Evolutionary conservation across 345 rosid species (phyloP).

Genomic region (Eucalyptus urophylla): DNA sequence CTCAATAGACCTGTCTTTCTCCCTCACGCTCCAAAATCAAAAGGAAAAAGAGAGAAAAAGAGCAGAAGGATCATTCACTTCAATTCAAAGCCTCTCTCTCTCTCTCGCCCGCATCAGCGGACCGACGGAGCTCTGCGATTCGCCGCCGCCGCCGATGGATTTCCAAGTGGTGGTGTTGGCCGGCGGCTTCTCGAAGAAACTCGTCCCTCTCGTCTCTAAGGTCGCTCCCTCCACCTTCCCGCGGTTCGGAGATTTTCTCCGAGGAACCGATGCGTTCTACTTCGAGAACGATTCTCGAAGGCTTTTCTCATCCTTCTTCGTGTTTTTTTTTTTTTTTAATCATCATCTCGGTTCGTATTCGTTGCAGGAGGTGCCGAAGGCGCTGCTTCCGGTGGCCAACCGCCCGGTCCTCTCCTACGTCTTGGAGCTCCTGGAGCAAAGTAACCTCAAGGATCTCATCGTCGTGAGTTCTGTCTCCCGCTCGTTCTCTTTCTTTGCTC

Average conservation of each 20-base stretch:
- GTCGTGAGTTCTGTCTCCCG: conserved; percentile 32
- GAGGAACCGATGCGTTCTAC: neutral
- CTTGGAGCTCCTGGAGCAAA: conserved; percentile 65
- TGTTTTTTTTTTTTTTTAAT: neutral
- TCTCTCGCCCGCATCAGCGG: neutral
- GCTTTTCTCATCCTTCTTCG: neutral
- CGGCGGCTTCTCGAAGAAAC: conserved; percentile 70
- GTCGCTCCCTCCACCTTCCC: conserved; percentile 7
- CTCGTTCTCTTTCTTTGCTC: neutral
- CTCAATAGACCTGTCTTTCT: neutral
- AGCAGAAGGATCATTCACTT: neutral
- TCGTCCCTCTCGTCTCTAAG: conserved; percentile 80
- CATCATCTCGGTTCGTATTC: neutral
- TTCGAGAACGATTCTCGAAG: neutral
- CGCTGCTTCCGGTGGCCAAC: conserved; percentile 89
- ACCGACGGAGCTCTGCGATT: neutral
- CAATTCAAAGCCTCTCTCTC: neutral
- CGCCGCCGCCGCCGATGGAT: conserved; percentile 36
- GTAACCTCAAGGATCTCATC: conserved; percentile 82
- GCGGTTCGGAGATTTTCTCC: neutral
- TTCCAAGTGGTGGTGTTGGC: conserved; percentile 90
- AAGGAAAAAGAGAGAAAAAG: neutral
- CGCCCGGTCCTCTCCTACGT: conserved; percentile 82
- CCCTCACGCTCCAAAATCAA: neutral
- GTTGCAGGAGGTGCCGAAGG: conserved; percentile 81